Conservation (phyloP, 441 rosid species). For the Gossypium davidsonii region DNA sequence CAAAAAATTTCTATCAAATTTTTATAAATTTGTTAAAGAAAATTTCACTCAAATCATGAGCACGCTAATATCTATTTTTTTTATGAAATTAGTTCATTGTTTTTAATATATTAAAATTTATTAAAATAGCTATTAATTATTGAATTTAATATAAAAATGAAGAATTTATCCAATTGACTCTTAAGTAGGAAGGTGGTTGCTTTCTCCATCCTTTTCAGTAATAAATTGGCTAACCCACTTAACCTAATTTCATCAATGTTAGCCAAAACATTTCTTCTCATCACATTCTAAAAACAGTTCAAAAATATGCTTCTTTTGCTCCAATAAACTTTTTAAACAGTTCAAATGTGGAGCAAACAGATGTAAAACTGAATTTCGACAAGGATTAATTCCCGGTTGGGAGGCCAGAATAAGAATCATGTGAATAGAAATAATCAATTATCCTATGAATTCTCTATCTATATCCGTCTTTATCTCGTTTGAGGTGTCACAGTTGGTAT, state of each 20-base stretch:
- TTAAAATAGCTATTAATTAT: neutral
- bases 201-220: constrained; percentile 3
- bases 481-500: neutral
- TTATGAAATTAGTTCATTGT: no score
- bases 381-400: neutral
- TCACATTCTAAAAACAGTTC: neutral
- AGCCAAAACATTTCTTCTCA: no score
- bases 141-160: neutral
- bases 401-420: neutral
- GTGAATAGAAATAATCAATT: neutral
- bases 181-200: neutral
- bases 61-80: no score
- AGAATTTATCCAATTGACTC: neutral
- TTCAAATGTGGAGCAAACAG: neutral
- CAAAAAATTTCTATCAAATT: no score
- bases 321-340: neutral
- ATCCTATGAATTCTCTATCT: neutral
- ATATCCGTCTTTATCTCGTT: neutral
- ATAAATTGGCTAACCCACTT: neutral
- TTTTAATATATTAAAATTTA: neutral
- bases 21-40: no score
- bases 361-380: neutral
- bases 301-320: neutral
- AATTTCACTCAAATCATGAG: no score
- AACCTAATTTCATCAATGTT: neutral